Evolutionary conservation across 257 asterid genomes (phyloP).

Genomic region (Nicotiana knightiana): DNA sequence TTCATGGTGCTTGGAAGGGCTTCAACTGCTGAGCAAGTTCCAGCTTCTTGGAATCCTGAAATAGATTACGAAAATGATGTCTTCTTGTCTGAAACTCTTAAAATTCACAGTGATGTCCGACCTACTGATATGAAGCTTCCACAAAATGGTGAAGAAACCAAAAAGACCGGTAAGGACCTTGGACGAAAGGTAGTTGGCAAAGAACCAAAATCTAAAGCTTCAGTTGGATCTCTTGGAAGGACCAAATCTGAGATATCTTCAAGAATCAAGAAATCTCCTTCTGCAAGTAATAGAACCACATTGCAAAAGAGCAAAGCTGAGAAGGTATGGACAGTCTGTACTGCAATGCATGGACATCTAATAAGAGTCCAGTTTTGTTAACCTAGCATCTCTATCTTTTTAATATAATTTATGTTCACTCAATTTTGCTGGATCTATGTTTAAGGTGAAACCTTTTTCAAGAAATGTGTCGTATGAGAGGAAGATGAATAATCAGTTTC

Average conservation of each 20-base stretch:
- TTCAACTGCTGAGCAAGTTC: slow-evolving; percentile 34
- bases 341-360: not conserved
- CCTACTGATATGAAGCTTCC: slow-evolving; percentile 22
- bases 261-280: slow-evolving; percentile 31
- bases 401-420: not conserved
- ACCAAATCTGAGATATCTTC: slow-evolving; percentile 46
- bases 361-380: too few relatives aligned
- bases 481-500: not conserved
- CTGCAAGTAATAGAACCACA: slow-evolving; percentile 31
- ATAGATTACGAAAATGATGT: slow-evolving; percentile 40
- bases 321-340: slow-evolving; percentile 32
- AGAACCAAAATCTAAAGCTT: slow-evolving; percentile 31
- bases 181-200: slow-evolving; percentile 34
- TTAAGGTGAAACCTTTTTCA: not conserved
- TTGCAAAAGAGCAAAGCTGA: slow-evolving; percentile 39
- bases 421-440: not conserved
- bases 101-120: slow-evolving; percentile 17
- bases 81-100: slow-evolving; percentile 26
- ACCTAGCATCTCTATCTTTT: not conserved
- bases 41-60: slow-evolving; percentile 37
- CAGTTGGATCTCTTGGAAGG: slow-evolving; percentile 37
- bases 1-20: slow-evolving; percentile 55
- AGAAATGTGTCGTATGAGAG: not conserved
- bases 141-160: slow-evolving; percentile 22
- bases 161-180: slow-evolving; percentile 13